Evolutionary conservation across 2,329 filamentous ascomycete species (phyloP), one percentile per base, ranked within the genome.

Genomic region (Curvularia eragrostidis): DNA sequence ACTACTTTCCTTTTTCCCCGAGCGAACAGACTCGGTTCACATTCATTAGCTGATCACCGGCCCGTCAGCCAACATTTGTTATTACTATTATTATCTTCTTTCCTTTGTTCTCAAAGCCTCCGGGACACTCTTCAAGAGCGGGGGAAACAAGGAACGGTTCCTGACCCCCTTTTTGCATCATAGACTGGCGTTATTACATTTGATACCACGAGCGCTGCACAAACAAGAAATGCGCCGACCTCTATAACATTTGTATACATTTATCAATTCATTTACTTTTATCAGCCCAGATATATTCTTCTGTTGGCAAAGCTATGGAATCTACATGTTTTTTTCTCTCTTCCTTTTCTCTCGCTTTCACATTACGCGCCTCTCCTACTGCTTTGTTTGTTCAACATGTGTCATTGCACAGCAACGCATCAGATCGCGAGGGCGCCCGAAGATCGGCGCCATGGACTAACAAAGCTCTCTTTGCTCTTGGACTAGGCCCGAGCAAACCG

Each of bases 51-150:
- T 51, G 34, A 39, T n/a, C 19, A 19, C 18, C 15, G 12, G 30
- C 28, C 32, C 26, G 52, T 34, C 1, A 43, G 23, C 56, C 10
- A 48, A 15, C 15, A 47, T 59, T 54, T 61, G 15, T 36, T 36
- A 15, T 36, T 43, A 5, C 19, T 43, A 24, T 58, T 64, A 54
- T 36, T 61, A 52, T 61, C 52, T 56, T 32, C 4, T 32, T 46
- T 63, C 56, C 58, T 57, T 63, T 61, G 39, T 65, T 59, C 63
- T 58, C 54, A 32, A 5, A 8, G 10, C 23, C 24, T 32, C 43
- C 52, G 53, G n/a, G 34, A 12, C 18, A 43, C n/a, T 28, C 23
- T 24, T 36, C 32, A 32, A 23, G 42, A 44, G 12, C 43, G 10
- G 46, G 46, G 39, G 23, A 19, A 42, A n/a, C 2, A n/a, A 12